These are phyloP conservation scores for Malus hybrid DNA, from an alignment of 331 rosid species.

Conservation along the genomic window DNA sequence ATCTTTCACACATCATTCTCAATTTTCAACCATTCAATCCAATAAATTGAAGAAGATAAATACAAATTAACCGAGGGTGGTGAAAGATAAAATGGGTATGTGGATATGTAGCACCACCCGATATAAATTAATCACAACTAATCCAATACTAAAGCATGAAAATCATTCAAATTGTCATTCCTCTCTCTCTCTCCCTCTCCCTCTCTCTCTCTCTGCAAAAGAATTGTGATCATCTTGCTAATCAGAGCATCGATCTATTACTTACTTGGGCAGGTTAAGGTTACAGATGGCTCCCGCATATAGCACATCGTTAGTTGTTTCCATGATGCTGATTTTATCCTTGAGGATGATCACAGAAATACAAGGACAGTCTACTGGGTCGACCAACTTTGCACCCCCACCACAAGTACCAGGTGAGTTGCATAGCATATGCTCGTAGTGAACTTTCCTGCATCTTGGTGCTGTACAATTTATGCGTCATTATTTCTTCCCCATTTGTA, in stretches of 20 bases:
- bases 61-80: too few species aligned
- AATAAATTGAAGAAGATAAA: too few species aligned
- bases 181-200: neutral
- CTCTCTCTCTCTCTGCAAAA: neutral
- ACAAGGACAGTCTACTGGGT: slow-evolving; percentile 16
- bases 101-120: neutral
- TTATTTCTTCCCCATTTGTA: too few species aligned
- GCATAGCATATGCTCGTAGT: neutral
- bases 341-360: slow-evolving; percentile 21
- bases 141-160: neutral
- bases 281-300: slow-evolving; percentile 24
- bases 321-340: slow-evolving; percentile 15
- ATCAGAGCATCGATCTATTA: neutral
- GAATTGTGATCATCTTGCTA: too few species aligned
- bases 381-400: slow-evolving; percentile 8
- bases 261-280: slow-evolving; percentile 13
- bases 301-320: neutral
- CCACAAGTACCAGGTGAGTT: slow-evolving; percentile 23
- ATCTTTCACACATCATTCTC: too few species aligned
- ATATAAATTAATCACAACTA: neutral
- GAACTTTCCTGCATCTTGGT: too few species aligned
- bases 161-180: too few species aligned
- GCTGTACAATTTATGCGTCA: too few species aligned
- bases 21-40: accelerated
- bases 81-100: neutral